phyloP scores from a whole-genome alignment of 202 grass and related monocot genomes.

The Zizania palustris region DNA sequence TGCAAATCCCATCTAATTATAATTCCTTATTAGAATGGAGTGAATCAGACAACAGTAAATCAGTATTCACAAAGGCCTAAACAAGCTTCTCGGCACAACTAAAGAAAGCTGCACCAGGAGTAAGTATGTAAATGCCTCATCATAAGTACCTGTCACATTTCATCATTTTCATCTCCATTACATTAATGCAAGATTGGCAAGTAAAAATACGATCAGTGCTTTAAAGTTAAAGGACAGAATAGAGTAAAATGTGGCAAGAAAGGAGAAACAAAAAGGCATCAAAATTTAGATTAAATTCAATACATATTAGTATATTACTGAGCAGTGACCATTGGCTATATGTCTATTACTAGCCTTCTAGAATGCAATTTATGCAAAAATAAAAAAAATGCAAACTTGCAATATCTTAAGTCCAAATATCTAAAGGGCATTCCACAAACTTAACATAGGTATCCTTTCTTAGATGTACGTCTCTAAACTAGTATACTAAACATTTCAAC shows the following conservation, averaged over 20 bases:
- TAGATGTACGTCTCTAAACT: constrained; percentile 1
- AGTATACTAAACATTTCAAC: constrained; percentile 3
- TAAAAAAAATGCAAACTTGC: background rate
- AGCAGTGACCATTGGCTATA: background rate
- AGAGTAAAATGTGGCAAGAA: background rate
- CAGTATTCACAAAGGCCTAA: constrained; percentile 59
- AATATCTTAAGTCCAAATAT: constrained; percentile 10
- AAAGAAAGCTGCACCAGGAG: constrained; percentile 66
- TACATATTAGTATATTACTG: background rate
- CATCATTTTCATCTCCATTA: constrained; percentile 76
- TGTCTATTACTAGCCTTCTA: background rate
- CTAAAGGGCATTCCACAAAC: background rate
- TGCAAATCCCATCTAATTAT: background rate
- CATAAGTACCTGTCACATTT: constrained; percentile 87
- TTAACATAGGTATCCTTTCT: background rate
- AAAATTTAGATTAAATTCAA: constrained; percentile 27
- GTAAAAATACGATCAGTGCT: background rate
- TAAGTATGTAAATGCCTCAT: constrained; percentile 57
- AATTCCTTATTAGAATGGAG: constrained; percentile 39
- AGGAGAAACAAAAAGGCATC: background rate
- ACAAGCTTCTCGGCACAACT: constrained; percentile 77
- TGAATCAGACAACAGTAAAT: constrained; percentile 54
- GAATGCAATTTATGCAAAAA: constrained; percentile 5
- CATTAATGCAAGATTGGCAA: constrained; percentile 13
- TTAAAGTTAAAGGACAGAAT: background rate